Conservation (phyloP, 2,329 filamentous ascomycete species). For the Diaporthe capsici region DNA sequence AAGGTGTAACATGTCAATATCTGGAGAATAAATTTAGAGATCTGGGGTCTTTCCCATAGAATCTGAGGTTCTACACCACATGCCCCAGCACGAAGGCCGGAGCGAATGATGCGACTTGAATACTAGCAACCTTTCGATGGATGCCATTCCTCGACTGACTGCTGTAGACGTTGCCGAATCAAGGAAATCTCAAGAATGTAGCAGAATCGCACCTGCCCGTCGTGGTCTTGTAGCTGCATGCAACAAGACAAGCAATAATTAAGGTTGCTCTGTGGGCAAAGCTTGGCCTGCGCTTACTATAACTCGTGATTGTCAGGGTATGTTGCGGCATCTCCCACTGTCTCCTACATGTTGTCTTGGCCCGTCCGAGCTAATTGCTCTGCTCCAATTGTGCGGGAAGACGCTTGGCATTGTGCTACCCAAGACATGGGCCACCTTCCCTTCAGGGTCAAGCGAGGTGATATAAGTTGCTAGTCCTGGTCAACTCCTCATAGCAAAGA, state of each 20-base stretch:
- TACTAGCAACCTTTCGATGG: not conserved
- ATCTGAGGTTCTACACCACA: not conserved
- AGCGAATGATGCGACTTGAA: too few species aligned
- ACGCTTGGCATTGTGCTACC: slow-evolving; percentile 17
- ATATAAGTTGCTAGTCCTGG: slow-evolving; percentile 3
- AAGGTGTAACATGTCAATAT: too few species aligned
- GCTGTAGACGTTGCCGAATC: not conserved
- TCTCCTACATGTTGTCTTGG: not conserved
- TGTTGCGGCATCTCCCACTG: not conserved
- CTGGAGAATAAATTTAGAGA: too few species aligned
- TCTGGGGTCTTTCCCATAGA: too few species aligned
- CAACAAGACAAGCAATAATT: not conserved
- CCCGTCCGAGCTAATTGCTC: slow-evolving; percentile 5
- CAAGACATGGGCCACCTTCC: slow-evolving; percentile 23
- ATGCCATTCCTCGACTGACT: not conserved
- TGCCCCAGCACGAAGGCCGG: not conserved
- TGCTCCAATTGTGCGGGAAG: not conserved
- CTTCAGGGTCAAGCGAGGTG: not conserved
- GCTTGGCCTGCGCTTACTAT: slow-evolving; percentile 5
- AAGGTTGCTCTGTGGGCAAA: slow-evolving; percentile 4
- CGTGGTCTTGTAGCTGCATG: not conserved
- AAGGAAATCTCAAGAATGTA: not conserved
- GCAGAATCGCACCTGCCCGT: not conserved
- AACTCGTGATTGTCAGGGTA: slow-evolving; percentile 28
- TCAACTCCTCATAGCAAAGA: slow-evolving; percentile 2